Evolutionary conservation across 768 basidiomycete species (phyloP).

Genomic region (Tulasnella sp.): DNA sequence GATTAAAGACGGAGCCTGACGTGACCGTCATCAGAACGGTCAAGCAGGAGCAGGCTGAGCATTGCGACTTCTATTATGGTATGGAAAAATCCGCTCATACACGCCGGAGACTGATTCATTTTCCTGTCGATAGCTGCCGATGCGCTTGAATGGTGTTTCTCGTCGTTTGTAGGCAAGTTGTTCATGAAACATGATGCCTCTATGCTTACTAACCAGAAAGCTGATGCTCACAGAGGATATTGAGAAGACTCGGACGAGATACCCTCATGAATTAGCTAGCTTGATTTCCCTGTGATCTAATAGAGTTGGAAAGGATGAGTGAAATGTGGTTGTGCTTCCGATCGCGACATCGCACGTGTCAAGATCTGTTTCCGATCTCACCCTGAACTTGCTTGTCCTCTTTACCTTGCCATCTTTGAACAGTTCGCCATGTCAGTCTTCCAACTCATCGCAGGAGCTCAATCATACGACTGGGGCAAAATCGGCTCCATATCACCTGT

Average conservation of each 20-base stretch:
- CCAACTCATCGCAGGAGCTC: conserved; percentile 70
- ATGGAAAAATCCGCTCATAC: background rate
- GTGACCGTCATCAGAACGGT: conserved; percentile 34
- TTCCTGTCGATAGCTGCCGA: conserved; percentile 29
- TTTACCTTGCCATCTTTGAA: background rate
- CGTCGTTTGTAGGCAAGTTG: conserved; percentile 14
- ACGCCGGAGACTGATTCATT: conserved; percentile 26
- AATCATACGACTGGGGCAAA: conserved; percentile 95
- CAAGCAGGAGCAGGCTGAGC: conserved; percentile 31
- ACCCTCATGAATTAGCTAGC: conserved; percentile 1
- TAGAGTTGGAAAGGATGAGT: background rate
- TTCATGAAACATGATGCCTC: background rate
- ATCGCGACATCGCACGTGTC: background rate
- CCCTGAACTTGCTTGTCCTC: background rate
- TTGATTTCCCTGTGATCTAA: background rate
- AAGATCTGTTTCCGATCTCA: background rate
- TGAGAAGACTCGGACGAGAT: conserved; percentile 1
- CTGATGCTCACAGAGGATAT: conserved; percentile 14
- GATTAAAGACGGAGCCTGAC: conserved; percentile 32
- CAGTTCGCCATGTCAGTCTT: conserved; percentile 38
- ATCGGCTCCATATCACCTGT: conserved; percentile 68
- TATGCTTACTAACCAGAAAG: background rate
- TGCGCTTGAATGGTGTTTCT: conserved; percentile 36
- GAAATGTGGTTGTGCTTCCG: background rate
- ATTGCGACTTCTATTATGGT: conserved; percentile 27